Evolutionary conservation across 2,329 filamentous ascomycete genomes (phyloP).

Genomic region (Apiospora rasikravindrae): DNA sequence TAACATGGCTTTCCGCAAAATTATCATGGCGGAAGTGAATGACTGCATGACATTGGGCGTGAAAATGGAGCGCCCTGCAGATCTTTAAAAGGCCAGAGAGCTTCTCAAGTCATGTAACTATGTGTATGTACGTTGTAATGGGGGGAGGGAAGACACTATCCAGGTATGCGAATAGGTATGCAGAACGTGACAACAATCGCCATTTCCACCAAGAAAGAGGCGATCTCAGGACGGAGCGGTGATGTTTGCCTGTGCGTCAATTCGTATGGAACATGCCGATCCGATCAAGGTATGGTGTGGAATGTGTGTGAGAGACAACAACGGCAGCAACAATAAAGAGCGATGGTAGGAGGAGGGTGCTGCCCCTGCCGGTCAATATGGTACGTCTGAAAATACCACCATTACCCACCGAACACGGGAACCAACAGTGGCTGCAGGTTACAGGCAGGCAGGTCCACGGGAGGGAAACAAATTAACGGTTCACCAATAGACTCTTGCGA

Average conservation of each 20-base stretch:
- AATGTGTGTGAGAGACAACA: background rate
- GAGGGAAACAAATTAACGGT: constrained; percentile 3
- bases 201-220: constrained; percentile 12
- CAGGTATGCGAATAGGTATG: background rate
- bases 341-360: background rate
- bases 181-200: constrained; percentile 10
- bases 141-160: constrained; percentile 6
- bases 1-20: constrained; percentile 58
- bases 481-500: background rate
- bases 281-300: background rate
- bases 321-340: background rate
- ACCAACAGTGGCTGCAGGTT: constrained; percentile 2
- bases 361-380: background rate
- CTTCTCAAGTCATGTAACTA: background rate
- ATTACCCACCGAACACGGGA: constrained; percentile 4
- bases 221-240: background rate
- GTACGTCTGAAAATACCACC: constrained; percentile 7
- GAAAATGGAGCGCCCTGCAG: background rate
- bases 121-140: background rate
- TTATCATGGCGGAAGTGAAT: constrained; percentile 62
- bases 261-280: constrained; percentile 17
- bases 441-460: background rate
- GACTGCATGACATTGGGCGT: constrained; percentile 50
- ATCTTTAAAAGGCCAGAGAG: background rate
- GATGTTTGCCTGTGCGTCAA: background rate